Evolutionary conservation across 306 rosid genomes (phyloP).

Genomic region (Quercus aquifolioides): DNA sequence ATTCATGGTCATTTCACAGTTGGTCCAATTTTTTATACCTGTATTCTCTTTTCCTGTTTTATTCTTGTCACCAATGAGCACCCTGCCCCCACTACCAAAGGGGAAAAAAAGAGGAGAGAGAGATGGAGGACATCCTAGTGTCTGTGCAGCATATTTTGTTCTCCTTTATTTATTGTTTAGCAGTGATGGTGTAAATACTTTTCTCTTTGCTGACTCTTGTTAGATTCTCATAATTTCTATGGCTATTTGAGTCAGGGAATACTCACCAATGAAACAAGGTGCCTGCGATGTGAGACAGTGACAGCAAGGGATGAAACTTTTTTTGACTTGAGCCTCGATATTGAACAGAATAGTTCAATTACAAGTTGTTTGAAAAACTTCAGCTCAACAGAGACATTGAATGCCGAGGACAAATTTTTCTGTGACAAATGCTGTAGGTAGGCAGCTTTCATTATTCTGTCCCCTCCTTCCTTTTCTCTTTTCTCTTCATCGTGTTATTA

Average conservation of each 20-base stretch:
- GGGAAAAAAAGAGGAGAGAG: background rate
- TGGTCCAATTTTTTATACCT: background rate
- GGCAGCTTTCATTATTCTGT: constrained; percentile 9
- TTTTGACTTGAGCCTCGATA: constrained; percentile 96
- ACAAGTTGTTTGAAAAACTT: constrained; percentile 98
- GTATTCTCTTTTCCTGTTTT: background rate
- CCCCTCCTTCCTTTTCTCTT: background rate
- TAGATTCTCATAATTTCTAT: constrained; percentile 35
- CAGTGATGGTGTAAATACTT: background rate
- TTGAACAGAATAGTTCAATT: constrained; percentile 98
- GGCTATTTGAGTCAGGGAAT: constrained; percentile 70
- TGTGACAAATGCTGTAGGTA: constrained; percentile 99
- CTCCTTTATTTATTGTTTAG: background rate
- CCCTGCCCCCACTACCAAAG: background rate
- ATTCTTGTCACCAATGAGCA: background rate
- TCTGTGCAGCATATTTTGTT: background rate
- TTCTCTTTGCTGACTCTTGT: background rate
- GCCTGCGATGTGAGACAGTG: constrained; percentile 97
- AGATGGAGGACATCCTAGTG: background rate
- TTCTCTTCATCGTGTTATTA: background rate
- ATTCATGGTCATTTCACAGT: background rate
- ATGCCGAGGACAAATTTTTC: constrained; percentile 97
- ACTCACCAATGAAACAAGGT: constrained; percentile 97
- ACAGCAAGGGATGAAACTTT: constrained; percentile 98
- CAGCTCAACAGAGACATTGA: constrained; percentile 96